Evolutionary conservation across 2,329 filamentous ascomycete species (phyloP).

Genomic region (Phialophora verrucosa): DNA sequence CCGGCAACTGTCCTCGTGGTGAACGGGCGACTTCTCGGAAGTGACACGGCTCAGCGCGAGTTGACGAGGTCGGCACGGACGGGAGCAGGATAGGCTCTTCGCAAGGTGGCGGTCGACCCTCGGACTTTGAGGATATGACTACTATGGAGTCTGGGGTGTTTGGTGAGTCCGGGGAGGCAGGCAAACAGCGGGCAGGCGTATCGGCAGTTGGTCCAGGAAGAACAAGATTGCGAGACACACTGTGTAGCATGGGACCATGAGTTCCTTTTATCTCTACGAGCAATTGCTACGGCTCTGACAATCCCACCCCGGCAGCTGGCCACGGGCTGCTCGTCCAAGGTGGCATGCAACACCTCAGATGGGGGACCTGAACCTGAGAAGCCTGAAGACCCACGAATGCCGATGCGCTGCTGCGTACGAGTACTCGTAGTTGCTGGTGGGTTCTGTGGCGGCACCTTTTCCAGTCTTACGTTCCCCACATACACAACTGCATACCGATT

Average conservation of each 20-base stretch:
- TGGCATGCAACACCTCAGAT: not conserved
- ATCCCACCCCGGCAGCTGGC: slow-evolving; percentile 1
- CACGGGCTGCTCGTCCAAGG: not conserved
- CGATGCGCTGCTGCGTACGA: too few relatives aligned
- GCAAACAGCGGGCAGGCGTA: not conserved
- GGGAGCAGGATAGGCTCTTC: too few relatives aligned
- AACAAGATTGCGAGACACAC: not conserved
- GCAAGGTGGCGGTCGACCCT: not conserved
- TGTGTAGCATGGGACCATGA: not conserved
- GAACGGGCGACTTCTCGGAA: not conserved
- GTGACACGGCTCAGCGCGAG: not conserved
- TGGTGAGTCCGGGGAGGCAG: slow-evolving; percentile 1
- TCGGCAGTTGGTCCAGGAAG: not conserved
- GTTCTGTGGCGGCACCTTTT: not conserved
- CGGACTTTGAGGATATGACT: not conserved
- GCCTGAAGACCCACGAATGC: not conserved
- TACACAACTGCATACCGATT: not conserved
- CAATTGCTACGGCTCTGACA: not conserved
- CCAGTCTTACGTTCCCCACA: slow-evolving; percentile 8
- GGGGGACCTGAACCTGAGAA: not conserved
- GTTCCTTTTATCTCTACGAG: slow-evolving; percentile 1
- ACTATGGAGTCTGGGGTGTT: not conserved
- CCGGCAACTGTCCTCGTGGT: not conserved
- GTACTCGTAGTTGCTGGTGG: slow-evolving; percentile 4
- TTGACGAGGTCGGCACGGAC: not conserved